Evolutionary conservation across 2,329 filamentous ascomycete genomes (phyloP).

Genomic region (Venturia effusa): DNA sequence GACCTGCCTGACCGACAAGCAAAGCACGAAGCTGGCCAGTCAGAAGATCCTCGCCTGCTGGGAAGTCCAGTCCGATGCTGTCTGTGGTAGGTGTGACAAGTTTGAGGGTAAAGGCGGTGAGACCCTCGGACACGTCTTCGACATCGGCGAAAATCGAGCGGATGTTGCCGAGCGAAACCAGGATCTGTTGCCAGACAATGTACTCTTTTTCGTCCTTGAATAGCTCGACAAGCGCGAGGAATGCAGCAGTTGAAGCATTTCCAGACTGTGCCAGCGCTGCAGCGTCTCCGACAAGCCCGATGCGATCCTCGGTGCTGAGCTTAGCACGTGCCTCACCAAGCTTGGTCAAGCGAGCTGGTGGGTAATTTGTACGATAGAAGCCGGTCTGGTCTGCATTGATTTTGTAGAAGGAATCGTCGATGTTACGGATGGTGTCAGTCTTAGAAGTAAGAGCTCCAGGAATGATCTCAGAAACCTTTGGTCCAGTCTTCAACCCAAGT

Average conservation of each 20-base stretch:
- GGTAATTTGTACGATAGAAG: slow-evolving; percentile 90
- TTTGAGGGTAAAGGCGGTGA: slow-evolving; percentile 70
- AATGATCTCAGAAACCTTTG: slow-evolving; percentile 50
- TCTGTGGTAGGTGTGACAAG: slow-evolving; percentile 66
- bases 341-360: slow-evolving; percentile 68
- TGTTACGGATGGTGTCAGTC: slow-evolving; percentile 61
- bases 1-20: slow-evolving; percentile 64
- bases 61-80: slow-evolving; percentile 76
- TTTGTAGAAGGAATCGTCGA: slow-evolving; percentile 81
- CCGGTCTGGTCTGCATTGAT: slow-evolving; percentile 82
- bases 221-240: slow-evolving; percentile 76
- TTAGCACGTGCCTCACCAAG: slow-evolving; percentile 67
- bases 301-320: slow-evolving; percentile 79
- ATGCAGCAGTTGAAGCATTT: slow-evolving; percentile 66
- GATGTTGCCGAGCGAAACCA: slow-evolving; percentile 63
- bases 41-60: slow-evolving; percentile 69
- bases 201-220: slow-evolving; percentile 74
- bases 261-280: slow-evolving; percentile 83
- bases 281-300: slow-evolving; percentile 81
- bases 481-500: slow-evolving; percentile 65
- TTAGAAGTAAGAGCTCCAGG: slow-evolving; percentile 62
- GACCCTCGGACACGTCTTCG: slow-evolving; percentile 55
- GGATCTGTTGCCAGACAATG: slow-evolving; percentile 79
- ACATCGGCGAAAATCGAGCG: slow-evolving; percentile 80
- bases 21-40: slow-evolving; percentile 72